phyloP scores from a whole-genome alignment of 805 yeast genomes.

The Kodamaea lidongshanica region DNA sequence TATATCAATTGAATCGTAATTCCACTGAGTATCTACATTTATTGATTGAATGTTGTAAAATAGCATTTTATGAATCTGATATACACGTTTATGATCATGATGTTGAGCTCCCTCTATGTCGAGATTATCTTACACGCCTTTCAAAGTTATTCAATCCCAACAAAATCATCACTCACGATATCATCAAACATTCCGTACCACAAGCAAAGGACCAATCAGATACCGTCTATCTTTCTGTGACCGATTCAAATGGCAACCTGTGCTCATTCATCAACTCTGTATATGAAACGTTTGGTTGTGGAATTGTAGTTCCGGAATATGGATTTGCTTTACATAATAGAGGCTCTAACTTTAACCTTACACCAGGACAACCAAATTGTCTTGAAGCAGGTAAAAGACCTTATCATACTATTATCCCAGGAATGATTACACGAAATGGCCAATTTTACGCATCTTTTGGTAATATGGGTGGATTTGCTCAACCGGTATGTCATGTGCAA shows the following conservation, averaged over 20 bases:
- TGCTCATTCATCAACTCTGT: conserved; percentile 77
- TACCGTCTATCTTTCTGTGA: conserved; percentile 61
- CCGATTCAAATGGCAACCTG: conserved; percentile 69
- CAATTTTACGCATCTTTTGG: conserved; percentile 65
- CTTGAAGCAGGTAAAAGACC: conserved; percentile 67
- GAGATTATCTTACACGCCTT: conserved; percentile 45
- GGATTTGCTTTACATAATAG: conserved; percentile 75
- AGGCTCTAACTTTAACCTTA: conserved; percentile 67
- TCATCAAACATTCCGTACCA: conserved; percentile 48
- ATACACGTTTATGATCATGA: conserved; percentile 63
- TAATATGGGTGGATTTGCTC: conserved; percentile 84
- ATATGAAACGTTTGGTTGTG: conserved; percentile 63
- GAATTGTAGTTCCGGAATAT: conserved; percentile 53
- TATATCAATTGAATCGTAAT: conserved; percentile 49
- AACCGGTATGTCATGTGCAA: conserved; percentile 81
- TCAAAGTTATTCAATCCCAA: conserved; percentile 39
- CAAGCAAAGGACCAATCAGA: conserved; percentile 57
- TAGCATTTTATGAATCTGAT: conserved; percentile 70
- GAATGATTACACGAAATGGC: conserved; percentile 58
- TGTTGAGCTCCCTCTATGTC: conserved; percentile 31
- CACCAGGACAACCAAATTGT: conserved; percentile 51
- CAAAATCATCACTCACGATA: conserved; percentile 36
- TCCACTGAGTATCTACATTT: conserved; percentile 65
- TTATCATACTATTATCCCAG: conserved; percentile 81
- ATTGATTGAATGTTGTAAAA: conserved; percentile 63